Evolutionary conservation across 306 rosid genomes (phyloP).

Genomic region (Prosopis cineraria): DNA sequence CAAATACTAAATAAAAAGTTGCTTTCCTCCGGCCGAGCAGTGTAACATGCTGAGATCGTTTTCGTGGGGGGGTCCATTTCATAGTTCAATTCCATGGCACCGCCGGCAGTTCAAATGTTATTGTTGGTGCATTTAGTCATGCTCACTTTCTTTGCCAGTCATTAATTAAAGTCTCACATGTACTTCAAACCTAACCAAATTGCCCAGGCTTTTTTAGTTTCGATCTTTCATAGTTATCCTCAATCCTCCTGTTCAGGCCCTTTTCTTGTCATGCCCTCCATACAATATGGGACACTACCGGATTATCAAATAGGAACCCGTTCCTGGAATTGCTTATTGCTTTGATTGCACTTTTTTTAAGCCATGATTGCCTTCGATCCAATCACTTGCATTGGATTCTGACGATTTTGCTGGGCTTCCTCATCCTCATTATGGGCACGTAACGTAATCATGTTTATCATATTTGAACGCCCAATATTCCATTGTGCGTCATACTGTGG

Average conservation of each 20-base stretch:
- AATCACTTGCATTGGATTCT: conserved; percentile 15
- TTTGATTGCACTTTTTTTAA: background rate
- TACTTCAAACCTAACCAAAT: background rate
- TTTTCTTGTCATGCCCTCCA: background rate
- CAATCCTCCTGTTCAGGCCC: background rate
- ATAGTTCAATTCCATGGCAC: conserved; percentile 10
- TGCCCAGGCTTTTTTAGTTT: background rate
- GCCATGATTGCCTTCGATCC: background rate
- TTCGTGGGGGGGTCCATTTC: background rate
- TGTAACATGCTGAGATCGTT: background rate
- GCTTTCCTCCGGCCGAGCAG: background rate
- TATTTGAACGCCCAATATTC: background rate
- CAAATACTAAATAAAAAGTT: too few relatives aligned
- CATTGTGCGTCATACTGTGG: background rate
- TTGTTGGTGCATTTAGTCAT: background rate
- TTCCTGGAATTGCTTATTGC: background rate
- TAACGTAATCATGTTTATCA: background rate
- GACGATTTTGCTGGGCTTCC: background rate
- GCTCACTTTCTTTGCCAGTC: background rate
- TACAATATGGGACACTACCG: background rate
- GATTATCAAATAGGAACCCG: background rate
- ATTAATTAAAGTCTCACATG: background rate
- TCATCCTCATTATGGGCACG: background rate
- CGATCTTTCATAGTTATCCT: background rate
- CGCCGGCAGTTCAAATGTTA: conserved; percentile 24